These are phyloP conservation scores for Pisolithus tinctorius DNA, from an alignment of 768 basidiomycete species.

Conservation along the genomic window DNA sequence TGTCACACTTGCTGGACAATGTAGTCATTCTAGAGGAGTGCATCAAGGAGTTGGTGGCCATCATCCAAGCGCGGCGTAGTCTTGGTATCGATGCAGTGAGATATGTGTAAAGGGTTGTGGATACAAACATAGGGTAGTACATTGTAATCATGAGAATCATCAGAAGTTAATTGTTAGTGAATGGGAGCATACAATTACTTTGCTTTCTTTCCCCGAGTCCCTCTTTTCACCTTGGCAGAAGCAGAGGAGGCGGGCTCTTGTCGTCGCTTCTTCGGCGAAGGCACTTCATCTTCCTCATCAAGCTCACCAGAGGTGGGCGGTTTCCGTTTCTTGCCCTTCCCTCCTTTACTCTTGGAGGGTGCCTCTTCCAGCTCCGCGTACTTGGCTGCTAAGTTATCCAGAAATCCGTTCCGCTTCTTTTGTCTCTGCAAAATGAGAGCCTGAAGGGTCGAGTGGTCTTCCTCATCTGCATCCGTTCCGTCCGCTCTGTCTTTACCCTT, in stretches of 20 bases:
- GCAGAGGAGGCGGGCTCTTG: slow-evolving; percentile 38
- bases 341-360: slow-evolving; percentile 31
- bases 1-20: slow-evolving; percentile 86
- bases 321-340: slow-evolving; percentile 49
- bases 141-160: neutral
- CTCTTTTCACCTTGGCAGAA: slow-evolving; percentile 23
- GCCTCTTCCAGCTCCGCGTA: slow-evolving; percentile 46
- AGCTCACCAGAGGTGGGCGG: slow-evolving; percentile 30
- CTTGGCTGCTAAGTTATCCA: slow-evolving; percentile 70
- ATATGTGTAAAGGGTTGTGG: slow-evolving; percentile 44
- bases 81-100: slow-evolving; percentile 79
- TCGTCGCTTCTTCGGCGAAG: slow-evolving; percentile 40
- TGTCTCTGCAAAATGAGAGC: slow-evolving; percentile 78
- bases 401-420: slow-evolving; percentile 62
- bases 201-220: slow-evolving; percentile 28
- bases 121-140: neutral
- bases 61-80: slow-evolving; percentile 76
- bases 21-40: slow-evolving; percentile 92
- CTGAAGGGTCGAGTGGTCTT: slow-evolving; percentile 64
- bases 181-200: slow-evolving; percentile 17
- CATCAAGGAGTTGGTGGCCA: slow-evolving; percentile 86
- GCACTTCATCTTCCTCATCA: slow-evolving; percentile 30
- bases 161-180: neutral
- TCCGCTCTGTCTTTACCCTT: slow-evolving; percentile 44
- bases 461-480: slow-evolving; percentile 38